These are phyloP conservation scores for Cercospora sp. DNA, from an alignment of 2,329 filamentous ascomycete species.

Conservation along the genomic window DNA sequence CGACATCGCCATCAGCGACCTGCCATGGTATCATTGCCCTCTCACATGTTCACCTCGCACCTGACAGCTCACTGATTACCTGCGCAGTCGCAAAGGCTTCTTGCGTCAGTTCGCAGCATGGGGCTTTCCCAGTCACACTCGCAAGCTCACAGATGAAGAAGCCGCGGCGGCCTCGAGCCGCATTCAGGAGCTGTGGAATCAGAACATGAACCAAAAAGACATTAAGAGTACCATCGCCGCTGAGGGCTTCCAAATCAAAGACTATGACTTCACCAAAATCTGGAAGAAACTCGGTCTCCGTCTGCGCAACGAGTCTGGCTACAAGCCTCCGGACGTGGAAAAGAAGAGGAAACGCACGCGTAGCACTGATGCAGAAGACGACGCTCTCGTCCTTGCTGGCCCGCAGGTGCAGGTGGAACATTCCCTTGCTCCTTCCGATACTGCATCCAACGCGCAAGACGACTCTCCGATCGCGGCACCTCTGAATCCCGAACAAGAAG, in stretches of 20 bases:
- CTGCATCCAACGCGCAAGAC: background rate
- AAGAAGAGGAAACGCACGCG: slow-evolving; percentile 42
- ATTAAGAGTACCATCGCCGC: slow-evolving; percentile 70
- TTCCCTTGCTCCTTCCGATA: background rate
- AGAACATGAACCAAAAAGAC: slow-evolving; percentile 68
- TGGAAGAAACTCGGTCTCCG: slow-evolving; percentile 62
- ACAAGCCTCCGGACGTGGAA: slow-evolving; percentile 21
- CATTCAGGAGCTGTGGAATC: slow-evolving; percentile 75
- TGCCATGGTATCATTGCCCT: slow-evolving; percentile 59
- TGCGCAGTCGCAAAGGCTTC: slow-evolving; percentile 26
- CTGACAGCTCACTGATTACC: background rate
- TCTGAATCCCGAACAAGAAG: slow-evolving; percentile 25
- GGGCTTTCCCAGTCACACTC: slow-evolving; percentile 66
- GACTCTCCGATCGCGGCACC: slow-evolving; percentile 11
- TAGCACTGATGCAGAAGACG: background rate
- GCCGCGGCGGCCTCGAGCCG: slow-evolving; percentile 66
- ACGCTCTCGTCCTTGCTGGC: background rate
- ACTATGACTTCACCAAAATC: slow-evolving; percentile 47
- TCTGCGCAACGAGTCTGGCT: slow-evolving; percentile 28
- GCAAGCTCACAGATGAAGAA: slow-evolving; percentile 71
- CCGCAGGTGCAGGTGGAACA: background rate
- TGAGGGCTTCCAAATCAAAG: slow-evolving; percentile 72
- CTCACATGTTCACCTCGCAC: slow-evolving; percentile 24
- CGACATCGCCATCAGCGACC: slow-evolving; percentile 51
- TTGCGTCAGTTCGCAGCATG: slow-evolving; percentile 54